Percentiles rank a stretch among this genome's conserved stretches.
phyloP scores from a whole-genome alignment of 2,329 filamentous ascomycete genomes.

The Exserohilum turcica region DNA sequence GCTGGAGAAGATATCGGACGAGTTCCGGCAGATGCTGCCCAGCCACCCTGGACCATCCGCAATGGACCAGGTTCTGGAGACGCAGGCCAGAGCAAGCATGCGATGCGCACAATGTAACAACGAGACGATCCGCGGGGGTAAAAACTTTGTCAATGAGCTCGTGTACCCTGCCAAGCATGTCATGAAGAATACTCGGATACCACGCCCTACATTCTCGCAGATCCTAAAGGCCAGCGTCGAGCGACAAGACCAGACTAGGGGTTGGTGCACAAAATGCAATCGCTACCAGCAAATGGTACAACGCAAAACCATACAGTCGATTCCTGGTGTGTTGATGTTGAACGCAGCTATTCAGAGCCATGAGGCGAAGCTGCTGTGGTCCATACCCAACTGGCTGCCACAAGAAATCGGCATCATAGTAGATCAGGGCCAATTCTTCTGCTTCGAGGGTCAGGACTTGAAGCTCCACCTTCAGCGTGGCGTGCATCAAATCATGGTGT shows the following conservation, averaged over 20 bases:
- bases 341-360: conserved; percentile 76
- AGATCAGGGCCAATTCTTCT: conserved; percentile 89
- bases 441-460: conserved; percentile 90
- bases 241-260: conserved; percentile 82
- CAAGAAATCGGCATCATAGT: conserved; percentile 93
- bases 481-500: conserved; percentile 81
- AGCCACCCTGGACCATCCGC: conserved; percentile 57
- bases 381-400: conserved; percentile 86
- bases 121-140: conserved; percentile 79
- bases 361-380: conserved; percentile 82
- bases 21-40: conserved; percentile 72
- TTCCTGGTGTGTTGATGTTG: conserved; percentile 85
- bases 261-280: conserved; percentile 91
- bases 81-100: conserved; percentile 73
- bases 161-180: conserved; percentile 71
- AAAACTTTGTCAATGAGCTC: conserved; percentile 82
- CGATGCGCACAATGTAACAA: conserved; percentile 85
- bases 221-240: conserved; percentile 93
- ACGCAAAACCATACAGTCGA: conserved; percentile 78
- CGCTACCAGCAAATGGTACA: conserved; percentile 88
- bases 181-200: conserved; percentile 61
- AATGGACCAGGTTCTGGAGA: conserved; percentile 76
- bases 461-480: conserved; percentile 78
- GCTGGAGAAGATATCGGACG: conserved; percentile 76
- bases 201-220: conserved; percentile 73